Conservation (phyloP, 805 yeast genomes). For the Clavispora asparagi region DNA sequence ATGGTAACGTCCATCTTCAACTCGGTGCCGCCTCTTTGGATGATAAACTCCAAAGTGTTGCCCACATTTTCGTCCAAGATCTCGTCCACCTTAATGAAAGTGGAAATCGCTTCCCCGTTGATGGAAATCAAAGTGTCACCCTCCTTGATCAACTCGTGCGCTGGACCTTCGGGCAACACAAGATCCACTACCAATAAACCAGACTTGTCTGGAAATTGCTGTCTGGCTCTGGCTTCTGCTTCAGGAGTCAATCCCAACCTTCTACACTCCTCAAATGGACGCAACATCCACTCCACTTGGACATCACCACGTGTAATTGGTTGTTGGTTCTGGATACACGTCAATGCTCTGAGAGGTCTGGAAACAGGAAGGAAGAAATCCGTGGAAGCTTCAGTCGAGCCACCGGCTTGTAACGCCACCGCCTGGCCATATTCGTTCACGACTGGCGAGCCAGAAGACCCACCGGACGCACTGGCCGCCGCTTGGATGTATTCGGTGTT, state of each 20-base stretch:
- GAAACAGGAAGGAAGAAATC: constrained; percentile 87
- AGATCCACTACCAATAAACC: constrained; percentile 83
- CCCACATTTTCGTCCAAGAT: constrained; percentile 72
- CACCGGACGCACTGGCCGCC: constrained; percentile 94
- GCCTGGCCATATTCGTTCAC: constrained; percentile 83
- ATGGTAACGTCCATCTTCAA: constrained; percentile 48
- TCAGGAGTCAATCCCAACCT: constrained; percentile 76
- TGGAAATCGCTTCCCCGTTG: constrained; percentile 56
- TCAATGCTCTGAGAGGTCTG: constrained; percentile 76
- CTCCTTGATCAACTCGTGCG: constrained; percentile 65
- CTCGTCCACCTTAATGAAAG: constrained; percentile 78
- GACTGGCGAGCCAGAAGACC: constrained; percentile 96
- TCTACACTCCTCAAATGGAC: constrained; percentile 87
- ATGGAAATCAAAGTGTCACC: constrained; percentile 81
- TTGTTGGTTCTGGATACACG: constrained; percentile 54
- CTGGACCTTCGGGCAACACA: constrained; percentile 82
- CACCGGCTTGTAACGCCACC: constrained; percentile 93
- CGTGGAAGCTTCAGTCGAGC: constrained; percentile 84
- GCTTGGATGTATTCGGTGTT: constrained; percentile 94
- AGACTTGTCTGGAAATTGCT: constrained; percentile 62
- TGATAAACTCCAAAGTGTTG: constrained; percentile 44
- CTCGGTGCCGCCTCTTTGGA: constrained; percentile 56
- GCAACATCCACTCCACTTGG: constrained; percentile 82
- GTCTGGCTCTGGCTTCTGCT: constrained; percentile 66
- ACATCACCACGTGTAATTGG: constrained; percentile 86